These are phyloP conservation scores for Cyberlindnera nakhonratchasimensis DNA, from an alignment of 805 yeast species.

Conservation along the genomic window DNA sequence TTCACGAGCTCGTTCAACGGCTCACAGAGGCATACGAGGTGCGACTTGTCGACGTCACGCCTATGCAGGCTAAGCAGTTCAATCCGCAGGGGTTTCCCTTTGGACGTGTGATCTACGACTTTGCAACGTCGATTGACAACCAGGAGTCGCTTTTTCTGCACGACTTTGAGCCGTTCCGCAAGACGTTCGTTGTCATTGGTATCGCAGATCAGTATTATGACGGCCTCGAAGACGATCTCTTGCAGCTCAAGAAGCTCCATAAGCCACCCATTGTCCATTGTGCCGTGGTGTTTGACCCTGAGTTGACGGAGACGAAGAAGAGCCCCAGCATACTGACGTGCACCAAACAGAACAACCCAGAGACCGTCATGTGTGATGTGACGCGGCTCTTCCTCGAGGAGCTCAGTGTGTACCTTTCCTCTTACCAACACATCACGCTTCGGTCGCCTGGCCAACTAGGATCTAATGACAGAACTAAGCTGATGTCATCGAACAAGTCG, in stretches of 20 bases:
- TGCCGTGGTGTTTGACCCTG: conserved; percentile 45
- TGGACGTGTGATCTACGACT: conserved; percentile 67
- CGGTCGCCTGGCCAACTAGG: conserved; percentile 74
- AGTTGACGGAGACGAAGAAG: background rate
- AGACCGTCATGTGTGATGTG: conserved; percentile 71
- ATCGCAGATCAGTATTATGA: conserved; percentile 27
- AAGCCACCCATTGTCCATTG: conserved; percentile 55
- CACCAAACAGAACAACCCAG: conserved; percentile 32
- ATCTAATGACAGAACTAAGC: conserved; percentile 42
- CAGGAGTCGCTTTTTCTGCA: conserved; percentile 64
- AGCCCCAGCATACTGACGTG: conserved; percentile 6
- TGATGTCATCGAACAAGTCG: conserved; percentile 35
- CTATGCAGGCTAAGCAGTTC: conserved; percentile 56
- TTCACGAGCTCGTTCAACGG: conserved; percentile 37
- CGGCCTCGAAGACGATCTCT: conserved; percentile 29
- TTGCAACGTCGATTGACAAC: conserved; percentile 43
- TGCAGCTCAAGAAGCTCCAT: conserved; percentile 41
- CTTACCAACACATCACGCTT: conserved; percentile 75
- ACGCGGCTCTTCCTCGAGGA: conserved; percentile 59
- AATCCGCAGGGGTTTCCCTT: conserved; percentile 84
- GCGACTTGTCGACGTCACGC: conserved; percentile 70
- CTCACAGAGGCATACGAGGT: conserved; percentile 56
- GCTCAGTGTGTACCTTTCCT: conserved; percentile 64
- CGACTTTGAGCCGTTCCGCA: conserved; percentile 88
- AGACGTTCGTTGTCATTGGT: conserved; percentile 62